Evolutionary conservation across 2,329 filamentous ascomycete species (phyloP).

Genomic region (Ophiocordyceps camponoti-rufipedis): DNA sequence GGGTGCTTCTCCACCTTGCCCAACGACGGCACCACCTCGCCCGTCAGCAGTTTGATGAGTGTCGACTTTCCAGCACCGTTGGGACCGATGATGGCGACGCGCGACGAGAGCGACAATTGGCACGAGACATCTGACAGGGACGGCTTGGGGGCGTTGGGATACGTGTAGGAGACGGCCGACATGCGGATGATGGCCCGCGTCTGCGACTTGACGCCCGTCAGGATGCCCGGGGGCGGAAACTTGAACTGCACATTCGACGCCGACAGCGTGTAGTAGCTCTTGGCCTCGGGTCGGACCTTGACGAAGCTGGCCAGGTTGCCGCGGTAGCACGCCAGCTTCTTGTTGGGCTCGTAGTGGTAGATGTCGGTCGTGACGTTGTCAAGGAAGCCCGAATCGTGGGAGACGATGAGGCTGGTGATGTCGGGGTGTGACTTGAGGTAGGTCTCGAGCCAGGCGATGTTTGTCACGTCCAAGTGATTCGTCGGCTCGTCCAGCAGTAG

Average conservation of each 20-base stretch:
- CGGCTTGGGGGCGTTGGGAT: conserved; percentile 74
- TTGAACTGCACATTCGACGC: conserved; percentile 86
- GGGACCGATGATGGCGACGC: conserved; percentile 88
- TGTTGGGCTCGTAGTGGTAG: conserved; percentile 90
- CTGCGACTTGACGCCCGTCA: conserved; percentile 86
- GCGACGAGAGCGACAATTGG: conserved; percentile 71
- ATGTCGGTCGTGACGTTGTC: conserved; percentile 97
- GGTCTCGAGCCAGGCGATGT: conserved; percentile 88
- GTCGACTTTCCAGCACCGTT: conserved; percentile 98
- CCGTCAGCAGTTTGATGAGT: conserved; percentile 91
- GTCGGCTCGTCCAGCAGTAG: conserved; percentile 95
- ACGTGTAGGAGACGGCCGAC: conserved; percentile 81
- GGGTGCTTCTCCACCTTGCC: conserved; percentile 96
- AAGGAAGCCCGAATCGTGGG: conserved; percentile 93
- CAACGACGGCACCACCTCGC: conserved; percentile 65
- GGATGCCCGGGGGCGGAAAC: conserved; percentile 87
- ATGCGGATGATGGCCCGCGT: conserved; percentile 92
- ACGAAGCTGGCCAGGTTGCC: conserved; percentile 76
- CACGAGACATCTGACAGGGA: conserved; percentile 80
- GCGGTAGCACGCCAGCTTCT: conserved; percentile 81
- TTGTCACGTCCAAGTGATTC: conserved; percentile 92
- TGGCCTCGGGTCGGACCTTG: conserved; percentile 76
- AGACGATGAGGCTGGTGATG: conserved; percentile 94
- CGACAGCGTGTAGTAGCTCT: conserved; percentile 94
- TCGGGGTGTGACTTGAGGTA: conserved; percentile 93